Evolutionary conservation across 495 filamentous ascomycete species (phyloP), one percentile per base, ranked within the genome.

Genomic region (Pyrenula massariospora): DNA sequence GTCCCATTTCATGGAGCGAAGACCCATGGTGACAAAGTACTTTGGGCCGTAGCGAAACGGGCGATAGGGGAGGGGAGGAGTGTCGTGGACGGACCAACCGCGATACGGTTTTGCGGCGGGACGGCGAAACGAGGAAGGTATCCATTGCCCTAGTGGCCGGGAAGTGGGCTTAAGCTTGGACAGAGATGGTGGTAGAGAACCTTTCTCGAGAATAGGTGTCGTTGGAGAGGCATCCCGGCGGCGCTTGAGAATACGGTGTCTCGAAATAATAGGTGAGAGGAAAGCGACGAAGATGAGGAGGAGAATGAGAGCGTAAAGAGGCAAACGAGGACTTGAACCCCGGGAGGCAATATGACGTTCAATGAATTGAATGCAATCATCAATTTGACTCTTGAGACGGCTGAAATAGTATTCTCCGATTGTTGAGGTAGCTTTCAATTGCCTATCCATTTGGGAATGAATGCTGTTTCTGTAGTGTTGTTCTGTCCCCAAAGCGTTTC

Each of bases 31-130:
- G 56, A 91, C 77, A 63, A 88, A 82, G 61, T 87, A 85, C 31
- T 80, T 80, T 66, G 87, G 87, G 2, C 89, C 89, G 72, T 91
- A 82, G 70, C 84, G 80, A 67, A 94, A 94, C 2, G 90, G 88
- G 22, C 90, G 80, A 69, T 94, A 95, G 11, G 87, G 86, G 15
- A 89, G 79, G 2, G 90, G 87, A 60, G 88, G 89, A 1, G 88
- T 86, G 50, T 73, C 70, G 50, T 79, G 66, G 36, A 93, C 65
- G 59, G 86, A 78, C 90, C 90, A 94, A 66, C 82, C 67, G 3
- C 79, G 78, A 58, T 86, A 89, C 8, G 89, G 80, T 0, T 74
- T 31, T 48, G 89, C 84, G 11, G 74, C 70, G 1, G 89, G 88
- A 22, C 84, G 71, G 58, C 79, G 76, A 73, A 90, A 94, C 51